These are phyloP conservation scores for Globisporangium acanthophoron DNA, from an alignment of 352 stramenopile species.

Conservation along the genomic window DNA sequence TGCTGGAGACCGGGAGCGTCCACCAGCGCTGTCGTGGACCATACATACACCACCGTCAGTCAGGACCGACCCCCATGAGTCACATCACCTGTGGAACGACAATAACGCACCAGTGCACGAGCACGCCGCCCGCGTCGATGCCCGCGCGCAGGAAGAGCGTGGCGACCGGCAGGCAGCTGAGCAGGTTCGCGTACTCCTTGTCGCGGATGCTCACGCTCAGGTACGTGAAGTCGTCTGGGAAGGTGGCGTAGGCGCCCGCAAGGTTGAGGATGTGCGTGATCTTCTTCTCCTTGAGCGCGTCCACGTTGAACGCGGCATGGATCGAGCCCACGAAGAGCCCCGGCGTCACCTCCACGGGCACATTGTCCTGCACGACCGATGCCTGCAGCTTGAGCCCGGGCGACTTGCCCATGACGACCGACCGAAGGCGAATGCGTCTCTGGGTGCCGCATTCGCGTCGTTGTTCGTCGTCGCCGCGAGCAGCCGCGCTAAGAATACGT, in stretches of 20 bases:
- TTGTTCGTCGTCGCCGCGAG: neutral
- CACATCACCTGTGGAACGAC: neutral
- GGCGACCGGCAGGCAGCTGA: conserved; percentile 76
- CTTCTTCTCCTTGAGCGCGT: conserved; percentile 61
- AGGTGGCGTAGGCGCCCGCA: conserved; percentile 79
- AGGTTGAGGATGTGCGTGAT: conserved; percentile 88
- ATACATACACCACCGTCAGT: neutral
- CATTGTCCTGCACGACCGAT: conserved; percentile 80
- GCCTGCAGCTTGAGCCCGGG: conserved; percentile 54
- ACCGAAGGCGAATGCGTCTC: neutral
- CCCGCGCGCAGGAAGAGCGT: conserved; percentile 79
- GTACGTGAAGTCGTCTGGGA: conserved; percentile 87
- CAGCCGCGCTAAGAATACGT: neutral
- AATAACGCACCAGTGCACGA: conserved; percentile 69
- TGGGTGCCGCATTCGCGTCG: too few species aligned
- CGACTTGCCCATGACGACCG: conserved; percentile 42
- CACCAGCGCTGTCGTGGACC: conserved; percentile 34
- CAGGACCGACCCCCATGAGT: too few species aligned
- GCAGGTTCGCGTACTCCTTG: conserved; percentile 86
- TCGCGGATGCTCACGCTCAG: conserved; percentile 86
- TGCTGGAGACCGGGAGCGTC: conserved; percentile 77
- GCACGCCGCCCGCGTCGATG: conserved; percentile 52
- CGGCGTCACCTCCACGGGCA: conserved; percentile 59
- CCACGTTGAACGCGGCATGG: conserved; percentile 84
- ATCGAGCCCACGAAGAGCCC: conserved; percentile 84